Base-by-base conservation (phyloP, 352 stramenopile genomes). In the Globisporangium barbulae region DNA sequence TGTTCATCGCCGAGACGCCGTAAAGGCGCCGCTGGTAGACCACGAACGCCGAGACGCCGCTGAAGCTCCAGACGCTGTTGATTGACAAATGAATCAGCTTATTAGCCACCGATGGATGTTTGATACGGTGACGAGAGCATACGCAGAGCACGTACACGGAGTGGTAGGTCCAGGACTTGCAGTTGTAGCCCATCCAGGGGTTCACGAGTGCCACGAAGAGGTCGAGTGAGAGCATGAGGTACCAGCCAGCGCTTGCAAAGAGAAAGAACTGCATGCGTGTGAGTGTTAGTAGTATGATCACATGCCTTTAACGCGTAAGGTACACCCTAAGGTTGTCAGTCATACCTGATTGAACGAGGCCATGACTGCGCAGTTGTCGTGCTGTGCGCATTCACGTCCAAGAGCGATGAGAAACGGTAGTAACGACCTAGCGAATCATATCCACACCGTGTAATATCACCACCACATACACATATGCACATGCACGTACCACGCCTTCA, bases 131-230 rank as follows among this genome's bases (percentile, higher is more conserved):
- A 10, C 25, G 47, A 1, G 42, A 28, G n/a, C 13, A n/a, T 22
- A 30, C 30, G 7, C 9, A 15, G 10, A 19, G 5, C 0, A 64
- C 78, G 60, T 75, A 93, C 85, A 93, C 90, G 33, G 67, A 84
- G 49, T 95, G 86, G 63, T 95, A 93, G 28, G 82, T 72, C 83
- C 86, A 90, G 15, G 84, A 77, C 63, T 95, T 95, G 78, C 85
- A 92, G 13, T 81, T 76, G 69, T 95, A 95, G 54, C 86, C 84
- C 83, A 93, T 93, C 86, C 86, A 93, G 7, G 86, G 86, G 65
- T 95, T 93, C 48, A 95, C 84, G 48, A 95, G 81, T 55, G 84
- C 86, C 61, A 95, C 81, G 21, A 95, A 79, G 57, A 95, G 75
- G 64, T 93, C 86, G 31, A 93, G 59, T 42, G 86, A 79, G 30